These are phyloP conservation scores for Aspergillus sparsus DNA, from an alignment of 495 filamentous ascomycete species.

Conservation along the genomic window DNA sequence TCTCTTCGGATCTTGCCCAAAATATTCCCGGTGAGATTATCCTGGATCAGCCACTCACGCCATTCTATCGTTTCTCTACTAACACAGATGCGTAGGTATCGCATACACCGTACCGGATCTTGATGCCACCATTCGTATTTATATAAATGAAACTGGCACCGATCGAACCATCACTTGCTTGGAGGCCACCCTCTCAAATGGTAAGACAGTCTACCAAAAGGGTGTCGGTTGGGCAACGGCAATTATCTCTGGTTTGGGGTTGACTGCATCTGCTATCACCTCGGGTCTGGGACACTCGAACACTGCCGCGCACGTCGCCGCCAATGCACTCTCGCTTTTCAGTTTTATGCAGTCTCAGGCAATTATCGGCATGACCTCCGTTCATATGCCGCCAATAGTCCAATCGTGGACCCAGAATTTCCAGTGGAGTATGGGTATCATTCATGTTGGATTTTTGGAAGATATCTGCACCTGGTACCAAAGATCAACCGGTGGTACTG, in stretches of 20 bases:
- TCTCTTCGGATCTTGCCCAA: slow-evolving; percentile 56
- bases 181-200: slow-evolving; percentile 86
- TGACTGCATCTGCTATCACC: slow-evolving; percentile 80
- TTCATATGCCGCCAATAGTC: slow-evolving; percentile 87
- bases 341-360: slow-evolving; percentile 96
- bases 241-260: slow-evolving; percentile 78
- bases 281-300: slow-evolving; percentile 89
- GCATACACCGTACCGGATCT: slow-evolving; percentile 90
- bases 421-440: slow-evolving; percentile 98
- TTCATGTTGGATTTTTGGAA: slow-evolving; percentile 84
- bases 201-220: slow-evolving; percentile 87
- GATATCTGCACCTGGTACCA: slow-evolving; percentile 94
- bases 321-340: slow-evolving; percentile 89
- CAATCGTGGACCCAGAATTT: slow-evolving; percentile 97
- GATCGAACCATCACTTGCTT: slow-evolving; percentile 77
- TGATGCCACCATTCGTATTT: slow-evolving; percentile 81
- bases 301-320: slow-evolving; percentile 91
- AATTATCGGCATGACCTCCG: slow-evolving; percentile 85
- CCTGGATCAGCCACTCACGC: not conserved
- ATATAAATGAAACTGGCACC: slow-evolving; percentile 67
- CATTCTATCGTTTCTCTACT: not conserved
- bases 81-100: slow-evolving; percentile 51
- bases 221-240: slow-evolving; percentile 89
- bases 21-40: slow-evolving; percentile 57
- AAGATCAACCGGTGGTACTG: slow-evolving; percentile 84